Evolutionary conservation across 352 stramenopile species (phyloP).

Genomic region (Phytopythium cucurbitacearum): DNA sequence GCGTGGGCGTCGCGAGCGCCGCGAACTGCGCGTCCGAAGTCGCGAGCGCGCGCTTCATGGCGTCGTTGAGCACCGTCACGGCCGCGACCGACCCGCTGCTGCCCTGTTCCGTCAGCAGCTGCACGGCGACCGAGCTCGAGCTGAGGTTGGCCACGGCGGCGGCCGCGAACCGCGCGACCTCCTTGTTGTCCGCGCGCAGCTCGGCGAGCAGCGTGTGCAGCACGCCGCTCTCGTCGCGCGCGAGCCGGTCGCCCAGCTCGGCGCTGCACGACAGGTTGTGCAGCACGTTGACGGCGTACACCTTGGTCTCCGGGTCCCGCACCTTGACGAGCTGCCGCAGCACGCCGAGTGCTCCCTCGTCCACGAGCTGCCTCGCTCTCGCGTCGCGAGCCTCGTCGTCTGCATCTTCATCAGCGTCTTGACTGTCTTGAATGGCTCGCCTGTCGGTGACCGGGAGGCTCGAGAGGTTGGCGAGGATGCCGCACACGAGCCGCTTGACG

Average conservation of each 20-base stretch:
- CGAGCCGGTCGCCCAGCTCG: constrained; percentile 38
- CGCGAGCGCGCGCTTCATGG: constrained; percentile 58
- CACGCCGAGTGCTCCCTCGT: constrained; percentile 59
- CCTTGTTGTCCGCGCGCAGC: constrained; percentile 59
- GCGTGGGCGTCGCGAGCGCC: constrained; percentile 16
- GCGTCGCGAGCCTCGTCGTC: constrained; percentile 4
- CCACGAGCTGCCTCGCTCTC: constrained; percentile 29
- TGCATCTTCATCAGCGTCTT: neutral
- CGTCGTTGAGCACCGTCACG: constrained; percentile 55
- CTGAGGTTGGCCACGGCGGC: constrained; percentile 66
- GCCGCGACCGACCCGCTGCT: constrained; percentile 8
- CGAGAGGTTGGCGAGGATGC: constrained; percentile 75
- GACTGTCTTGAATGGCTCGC: no score
- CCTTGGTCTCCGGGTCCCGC: constrained; percentile 74
- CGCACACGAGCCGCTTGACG: constrained; percentile 75
- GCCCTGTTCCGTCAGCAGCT: constrained; percentile 46
- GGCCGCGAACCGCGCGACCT: constrained; percentile 64
- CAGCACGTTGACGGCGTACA: constrained; percentile 80
- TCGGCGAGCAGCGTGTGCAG: constrained; percentile 57
- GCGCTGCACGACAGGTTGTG: constrained; percentile 74
- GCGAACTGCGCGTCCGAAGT: neutral
- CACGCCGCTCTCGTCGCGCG: constrained; percentile 67
- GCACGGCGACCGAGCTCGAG: constrained; percentile 35
- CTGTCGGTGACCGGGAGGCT: constrained; percentile 7
- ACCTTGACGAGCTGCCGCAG: constrained; percentile 72